Base-by-base conservation (phyloP, 2,329 filamentous ascomycete species). In the Aplosporella prunicola region DNA sequence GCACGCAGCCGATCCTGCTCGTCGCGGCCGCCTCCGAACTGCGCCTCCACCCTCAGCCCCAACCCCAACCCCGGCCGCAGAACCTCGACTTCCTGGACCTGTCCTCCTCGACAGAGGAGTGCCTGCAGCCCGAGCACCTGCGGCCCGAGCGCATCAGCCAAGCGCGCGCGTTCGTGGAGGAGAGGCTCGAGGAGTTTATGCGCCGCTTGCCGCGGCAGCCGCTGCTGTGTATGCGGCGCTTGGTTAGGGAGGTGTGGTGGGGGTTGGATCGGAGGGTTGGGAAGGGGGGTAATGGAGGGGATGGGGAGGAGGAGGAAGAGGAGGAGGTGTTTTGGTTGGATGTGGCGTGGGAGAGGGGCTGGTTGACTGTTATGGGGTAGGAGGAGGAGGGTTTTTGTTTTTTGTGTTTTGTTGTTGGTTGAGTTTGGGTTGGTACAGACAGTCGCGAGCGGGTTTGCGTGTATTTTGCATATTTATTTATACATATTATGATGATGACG, bases 301-400 rank as follows among this genome's bases (percentile, higher is more conserved):
- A n/a, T n/a, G n/a, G n/a, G n/a, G n/a, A n/a, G n/a, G n/a, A n/a
- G n/a, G n/a, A n/a, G n/a, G n/a, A n/a, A n/a, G n/a, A n/a, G n/a
- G n/a, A n/a, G n/a, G 58, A 67, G 18, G 58, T 62, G 4, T 73
- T 72, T 49, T 74, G 71, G 71, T 62, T 74, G 46, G 69, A 74
- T 48, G 62, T 74, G 5, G 69, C 72, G 65, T 67, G 71, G 45
- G 68, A 73, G 50, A 71, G 68, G 41, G 65, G 68, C 7, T 73
- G 68, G 68, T 67, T 74, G 50, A 73, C 69, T 10, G 66, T 73
- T 17, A 69, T 72, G 64, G 68, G 64, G 14, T 67, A 14, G 33
- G n/a, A 13, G 14, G 9, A 10, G 20, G 9, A 17, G 17, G 29
- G 5, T 18, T 8, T 29, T 17, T 15, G 8, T 30, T 30, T 30